Base-by-base conservation (phyloP, 768 basidiomycete species). In the Kwoniella sp. region DNA sequence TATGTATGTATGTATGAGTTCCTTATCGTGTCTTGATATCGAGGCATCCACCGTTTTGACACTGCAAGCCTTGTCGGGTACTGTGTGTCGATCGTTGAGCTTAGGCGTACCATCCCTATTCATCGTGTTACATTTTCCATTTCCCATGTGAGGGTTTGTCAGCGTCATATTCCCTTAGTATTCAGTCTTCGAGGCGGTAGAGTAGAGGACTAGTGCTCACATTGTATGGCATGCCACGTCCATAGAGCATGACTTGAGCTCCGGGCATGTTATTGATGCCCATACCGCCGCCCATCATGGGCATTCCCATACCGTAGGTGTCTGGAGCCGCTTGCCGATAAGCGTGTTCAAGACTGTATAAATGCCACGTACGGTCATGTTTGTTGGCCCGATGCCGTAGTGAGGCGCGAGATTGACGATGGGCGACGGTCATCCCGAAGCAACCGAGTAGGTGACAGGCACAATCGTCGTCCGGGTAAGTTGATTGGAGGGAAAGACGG, bases 251-350 rank as follows among this genome's bases (percentile, higher is more conserved):
- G 54, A 75, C 64, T 65, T 75, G 73, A 54, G 60, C 69, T 1
- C 73, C 73, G n/a, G 73, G 73, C 56, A 72, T 59, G n/a, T 48
- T 65, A 33, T 68, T 68, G 53, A 75, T 70, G 5, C 73, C 73
- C 73, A 75, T 72, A 2, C 66, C 67, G 25, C 71, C 71, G 22
- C 63, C 66, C 50, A 72, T 58, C 56, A 64, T 63, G 6, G 48
- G 63, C 61, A 75, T 58, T 10, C 71, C 73, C 49, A 67, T 49
- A 27, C 73, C 73, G 71, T 75, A 75, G 50, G 55, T 49, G 56
- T 75, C 73, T 65, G 73, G 73, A 46, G 60, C 60, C 2, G 71
- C 67, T 68, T 70, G 69, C 55, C 73, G 71, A 62, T 68, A 75
- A 62, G 71, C 67, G 50, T 75, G 73, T 72, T 75, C 73, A 30